Evolutionary conservation across 805 yeast genomes (phyloP).

Genomic region (Dipodascus geniculatus): DNA sequence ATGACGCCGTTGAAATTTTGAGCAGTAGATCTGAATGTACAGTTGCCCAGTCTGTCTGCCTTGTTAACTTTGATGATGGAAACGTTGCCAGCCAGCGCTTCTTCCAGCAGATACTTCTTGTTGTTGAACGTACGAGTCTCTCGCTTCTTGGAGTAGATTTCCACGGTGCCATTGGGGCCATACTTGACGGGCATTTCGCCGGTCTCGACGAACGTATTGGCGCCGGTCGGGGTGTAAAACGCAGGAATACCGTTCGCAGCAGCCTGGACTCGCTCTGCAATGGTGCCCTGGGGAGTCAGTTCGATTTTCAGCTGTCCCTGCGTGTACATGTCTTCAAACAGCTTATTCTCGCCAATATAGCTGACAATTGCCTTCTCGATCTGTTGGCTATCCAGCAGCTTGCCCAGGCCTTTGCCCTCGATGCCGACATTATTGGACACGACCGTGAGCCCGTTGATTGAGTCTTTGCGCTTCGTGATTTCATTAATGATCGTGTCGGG

Average conservation of each 20-base stretch:
- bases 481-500: conserved; percentile 35
- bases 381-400: conserved; percentile 32
- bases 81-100: conserved; percentile 36
- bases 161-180: conserved; percentile 27
- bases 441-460: conserved; percentile 30
- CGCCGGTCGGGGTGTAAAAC: conserved; percentile 38
- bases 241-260: conserved; percentile 41
- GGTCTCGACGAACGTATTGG: conserved; percentile 39
- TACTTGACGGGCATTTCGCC: conserved; percentile 37
- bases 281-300: conserved; percentile 40
- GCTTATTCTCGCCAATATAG: conserved; percentile 36
- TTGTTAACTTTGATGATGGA: conserved; percentile 38
- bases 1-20: conserved; percentile 35
- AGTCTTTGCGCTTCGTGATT: conserved; percentile 23
- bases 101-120: conserved; percentile 32
- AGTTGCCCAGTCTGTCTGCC: conserved; percentile 38
- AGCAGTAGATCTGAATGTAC: conserved; percentile 36
- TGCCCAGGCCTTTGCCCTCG: conserved; percentile 33
- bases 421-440: conserved; percentile 40
- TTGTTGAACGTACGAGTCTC: conserved; percentile 36
- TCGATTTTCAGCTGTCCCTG: conserved; percentile 36
- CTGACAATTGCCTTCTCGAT: conserved; percentile 34
- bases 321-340: conserved; percentile 31
- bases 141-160: conserved; percentile 28
- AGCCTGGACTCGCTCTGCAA: conserved; percentile 38